Evolutionary conservation across 257 asterid species (phyloP).

Genomic region (Nicotiana knightiana): DNA sequence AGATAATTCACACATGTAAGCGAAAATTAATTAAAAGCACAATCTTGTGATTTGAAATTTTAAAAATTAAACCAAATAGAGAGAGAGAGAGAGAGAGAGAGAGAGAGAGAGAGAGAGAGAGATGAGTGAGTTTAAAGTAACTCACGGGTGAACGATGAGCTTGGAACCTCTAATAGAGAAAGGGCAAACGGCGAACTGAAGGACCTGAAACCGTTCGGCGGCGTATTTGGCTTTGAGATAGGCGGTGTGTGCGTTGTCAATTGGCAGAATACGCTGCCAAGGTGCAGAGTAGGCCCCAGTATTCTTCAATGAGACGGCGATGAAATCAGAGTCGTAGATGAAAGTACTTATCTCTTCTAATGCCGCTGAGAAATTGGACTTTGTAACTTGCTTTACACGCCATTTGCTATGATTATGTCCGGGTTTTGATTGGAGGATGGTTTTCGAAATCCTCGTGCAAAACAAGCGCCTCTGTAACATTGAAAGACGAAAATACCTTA

Average conservation of each 20-base stretch:
- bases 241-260: slow-evolving; percentile 67
- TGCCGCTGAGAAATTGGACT: slow-evolving; percentile 54
- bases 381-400: slow-evolving; percentile 64
- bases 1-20: not conserved
- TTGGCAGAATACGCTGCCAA: slow-evolving; percentile 68
- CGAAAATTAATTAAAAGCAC: not conserved
- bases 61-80: not conserved
- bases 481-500: not conserved
- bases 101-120: not conserved
- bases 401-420: slow-evolving; percentile 25
- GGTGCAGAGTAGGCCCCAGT: slow-evolving; percentile 77
- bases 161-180: slow-evolving; percentile 59
- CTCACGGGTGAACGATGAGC: slow-evolving; percentile 75
- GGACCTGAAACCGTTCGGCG: slow-evolving; percentile 72
- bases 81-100: not conserved
- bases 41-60: not conserved
- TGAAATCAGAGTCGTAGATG: slow-evolving; percentile 46
- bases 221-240: slow-evolving; percentile 62
- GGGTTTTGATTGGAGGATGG: slow-evolving; percentile 25
- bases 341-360: slow-evolving; percentile 37
- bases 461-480: slow-evolving; percentile 49
- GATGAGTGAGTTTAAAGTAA: not conserved
- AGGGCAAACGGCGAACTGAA: slow-evolving; percentile 91
- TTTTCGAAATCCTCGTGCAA: slow-evolving; percentile 34
- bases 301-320: slow-evolving; percentile 57